Conservation (phyloP, 176 grass and related monocot genomes). For the Zea mays region Zm-B73-REFERENCE-NAM-5.0 NC_050103.1:28412001-28412500, state of each 20-base stretch:
- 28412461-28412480: not conserved
- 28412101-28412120: conserved; percentile 9
- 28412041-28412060: conserved; percentile 9
- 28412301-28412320: not conserved
- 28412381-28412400: conserved; percentile 5
- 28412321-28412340: conserved; percentile 4
- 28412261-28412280: not conserved
- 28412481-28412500: not conserved
- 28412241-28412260: conserved; percentile 7
- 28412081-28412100: not conserved
- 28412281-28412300: conserved; percentile 13
- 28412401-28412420: not conserved
- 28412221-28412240: not conserved
- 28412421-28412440: not conserved
- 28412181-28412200: not conserved
- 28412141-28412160: not conserved
- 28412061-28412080: no score
- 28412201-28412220: not conserved
- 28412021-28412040: not conserved
- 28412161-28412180: not conserved
- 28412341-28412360: conserved; percentile 4
- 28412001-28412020: conserved; percentile 56
- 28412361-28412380: not conserved
- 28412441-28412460: not conserved
- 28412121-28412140: conserved; percentile 2